Base-by-base conservation (phyloP, 1,284 basidiomycete genomes). In the Pisolithus thermaeus region DNA sequence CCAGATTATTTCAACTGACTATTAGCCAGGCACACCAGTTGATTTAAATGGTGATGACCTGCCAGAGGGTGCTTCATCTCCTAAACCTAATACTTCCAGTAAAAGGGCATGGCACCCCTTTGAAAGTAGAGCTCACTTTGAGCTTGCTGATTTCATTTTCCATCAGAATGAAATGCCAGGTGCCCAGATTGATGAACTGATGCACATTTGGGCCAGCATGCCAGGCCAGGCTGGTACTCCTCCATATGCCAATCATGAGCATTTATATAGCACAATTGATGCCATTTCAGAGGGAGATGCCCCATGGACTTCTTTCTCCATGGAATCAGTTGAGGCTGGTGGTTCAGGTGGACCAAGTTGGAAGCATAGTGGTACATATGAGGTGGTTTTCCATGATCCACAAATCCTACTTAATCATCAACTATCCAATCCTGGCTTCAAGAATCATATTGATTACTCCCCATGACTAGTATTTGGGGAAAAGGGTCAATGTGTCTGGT, bases 391-490 rank as follows among this genome's bases (percentile, higher is more conserved):
- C 39, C 22, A 27, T n/a, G 39, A 47, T 40, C 27, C 45, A 4
- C 30, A 39, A 18, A 16, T n/a, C 22, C 36, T 49, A 16, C 35
- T 49, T 16, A 49, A 56, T 7, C 47, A 58, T 22, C 58, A 63
- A 47, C 48, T 65, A 1, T 50, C 37, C 1, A 64, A 63, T 40
- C 56, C 58, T 0, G 60, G 59, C 42, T 65, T 65, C 52, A 46
- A 54, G n/a, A 52, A 49, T 16, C 49, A 62, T 22, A 47, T 65
- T 11, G 59, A 66, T 48, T 55, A 50, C 40, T 48, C 47, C 6
- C 63, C 64, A 1, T 56, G 52, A 36, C 45, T 43, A 1, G 12
- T 16, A 20, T 56, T 56, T 41, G 35, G 45, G 22, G 9, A 22
- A 7, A 8, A 49, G 22, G 52, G 52, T 1, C 12, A 55, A 11